Conservation (phyloP, 2,329 filamentous ascomycete genomes). For the Cladophialophora bantiana region DNA sequence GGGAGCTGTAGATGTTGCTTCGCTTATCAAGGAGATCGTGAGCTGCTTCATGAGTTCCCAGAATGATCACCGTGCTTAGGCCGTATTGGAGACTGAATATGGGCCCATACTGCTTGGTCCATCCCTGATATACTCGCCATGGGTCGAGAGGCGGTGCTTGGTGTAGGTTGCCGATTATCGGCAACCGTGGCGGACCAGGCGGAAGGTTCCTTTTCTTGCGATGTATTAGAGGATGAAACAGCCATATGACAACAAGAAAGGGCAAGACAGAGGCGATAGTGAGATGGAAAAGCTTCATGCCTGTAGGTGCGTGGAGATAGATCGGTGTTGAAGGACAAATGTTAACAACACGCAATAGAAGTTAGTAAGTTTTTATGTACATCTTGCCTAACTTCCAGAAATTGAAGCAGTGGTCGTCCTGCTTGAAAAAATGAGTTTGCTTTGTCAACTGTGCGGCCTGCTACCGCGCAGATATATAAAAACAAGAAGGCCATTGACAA, state of each 20-base stretch:
- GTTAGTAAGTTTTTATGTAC: background rate
- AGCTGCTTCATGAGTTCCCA: conserved; percentile 45
- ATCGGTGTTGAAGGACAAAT: background rate
- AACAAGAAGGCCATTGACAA: background rate
- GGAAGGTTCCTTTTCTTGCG: conserved; percentile 15
- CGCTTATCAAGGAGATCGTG: conserved; percentile 50
- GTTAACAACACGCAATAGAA: background rate
- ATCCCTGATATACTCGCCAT: conserved; percentile 42
- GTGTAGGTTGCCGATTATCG: conserved; percentile 14
- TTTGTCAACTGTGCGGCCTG: conserved; percentile 10
- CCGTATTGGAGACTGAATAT: conserved; percentile 48
- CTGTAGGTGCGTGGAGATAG: background rate
- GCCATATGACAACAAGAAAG: background rate
- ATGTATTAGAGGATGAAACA: background rate
- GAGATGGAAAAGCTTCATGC: conserved; percentile 5
- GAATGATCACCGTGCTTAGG: conserved; percentile 45
- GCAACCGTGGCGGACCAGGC: conserved; percentile 14
- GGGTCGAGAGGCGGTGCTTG: conserved; percentile 8
- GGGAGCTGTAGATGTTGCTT: conserved; percentile 48
- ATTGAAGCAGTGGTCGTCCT: background rate
- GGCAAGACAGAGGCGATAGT: background rate
- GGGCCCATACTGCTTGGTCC: conserved; percentile 47
- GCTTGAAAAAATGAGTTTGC: background rate
- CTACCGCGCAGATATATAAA: background rate
- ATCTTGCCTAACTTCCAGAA: background rate